A percentile compares a stretch with the other conserved stretches of the same genome.
Conservation (phyloP, 139 green algal genomes). For the Astrephomene gubernaculifera region DNA sequence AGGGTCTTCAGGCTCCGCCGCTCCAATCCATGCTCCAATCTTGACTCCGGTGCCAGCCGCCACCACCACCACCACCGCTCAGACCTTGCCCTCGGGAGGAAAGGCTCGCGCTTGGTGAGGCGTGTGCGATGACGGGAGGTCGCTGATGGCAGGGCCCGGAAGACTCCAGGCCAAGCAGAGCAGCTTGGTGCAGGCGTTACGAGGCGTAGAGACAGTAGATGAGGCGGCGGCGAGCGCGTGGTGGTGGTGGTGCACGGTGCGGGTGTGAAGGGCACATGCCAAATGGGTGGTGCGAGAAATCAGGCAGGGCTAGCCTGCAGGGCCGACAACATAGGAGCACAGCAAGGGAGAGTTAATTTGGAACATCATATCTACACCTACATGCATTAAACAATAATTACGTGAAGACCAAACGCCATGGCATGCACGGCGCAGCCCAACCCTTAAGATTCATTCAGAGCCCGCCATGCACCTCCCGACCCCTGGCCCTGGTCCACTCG, state of each 20-base stretch:
- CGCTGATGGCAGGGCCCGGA: constrained; percentile 50
- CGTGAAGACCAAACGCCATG: constrained; percentile 3
- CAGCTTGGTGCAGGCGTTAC: constrained; percentile 40
- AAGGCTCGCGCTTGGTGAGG: constrained; percentile 44
- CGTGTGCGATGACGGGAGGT: constrained; percentile 22
- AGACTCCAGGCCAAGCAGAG: constrained; percentile 47
- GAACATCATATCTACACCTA: no score
- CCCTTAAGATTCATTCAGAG: background rate
- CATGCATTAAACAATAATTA: background rate
- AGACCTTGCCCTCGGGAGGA: constrained; percentile 33
- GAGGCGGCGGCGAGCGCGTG: constrained; percentile 22
- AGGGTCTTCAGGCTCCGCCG: constrained; percentile 12
- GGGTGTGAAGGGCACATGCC: constrained; percentile 30
- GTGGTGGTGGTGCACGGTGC: constrained; percentile 30
- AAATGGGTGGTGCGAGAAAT: background rate
- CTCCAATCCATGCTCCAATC: constrained; percentile 18
- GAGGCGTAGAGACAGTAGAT: constrained; percentile 16
- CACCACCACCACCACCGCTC: constrained; percentile 43
- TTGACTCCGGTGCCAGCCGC: constrained; percentile 15
- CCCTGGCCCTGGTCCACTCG: background rate
- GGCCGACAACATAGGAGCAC: constrained; percentile 34
- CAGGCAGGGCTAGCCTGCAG: constrained; percentile 46
- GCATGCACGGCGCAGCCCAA: constrained; percentile 21
- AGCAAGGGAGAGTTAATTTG: constrained; percentile 35
- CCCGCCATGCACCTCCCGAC: constrained; percentile 7